Percentiles rank a stretch among this genome's conserved stretches.
Conservation (phyloP, 2,329 filamentous ascomycete species). For the Stagonosporopsis cucurbitacearum region DNA sequence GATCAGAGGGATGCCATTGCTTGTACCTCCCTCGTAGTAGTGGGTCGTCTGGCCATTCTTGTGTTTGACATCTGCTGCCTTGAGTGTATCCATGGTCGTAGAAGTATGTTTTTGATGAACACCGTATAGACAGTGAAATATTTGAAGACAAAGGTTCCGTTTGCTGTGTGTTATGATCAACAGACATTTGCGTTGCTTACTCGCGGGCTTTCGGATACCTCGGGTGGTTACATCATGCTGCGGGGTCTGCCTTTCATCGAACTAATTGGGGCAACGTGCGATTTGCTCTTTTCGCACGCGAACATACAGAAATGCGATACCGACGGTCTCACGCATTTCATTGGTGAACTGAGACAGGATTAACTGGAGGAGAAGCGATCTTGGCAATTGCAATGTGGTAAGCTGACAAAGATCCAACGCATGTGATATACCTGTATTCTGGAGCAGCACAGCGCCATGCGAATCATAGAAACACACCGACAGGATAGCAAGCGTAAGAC, state of each 20-base stretch:
- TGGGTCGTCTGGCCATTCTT: constrained; percentile 30
- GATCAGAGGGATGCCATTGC: constrained; percentile 30
- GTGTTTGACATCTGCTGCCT: constrained; percentile 26
- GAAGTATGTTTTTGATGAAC: neutral
- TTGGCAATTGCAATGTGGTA: neutral
- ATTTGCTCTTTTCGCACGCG: neutral
- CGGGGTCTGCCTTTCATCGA: neutral
- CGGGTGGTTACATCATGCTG: constrained; percentile 15
- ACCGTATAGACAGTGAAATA: no score
- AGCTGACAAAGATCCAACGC: neutral
- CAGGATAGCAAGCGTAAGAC: no score
- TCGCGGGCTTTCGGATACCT: neutral
- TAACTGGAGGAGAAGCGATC: neutral
- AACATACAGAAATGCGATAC: no score
- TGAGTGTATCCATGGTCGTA: constrained; percentile 22
- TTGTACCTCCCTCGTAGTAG: constrained; percentile 34
- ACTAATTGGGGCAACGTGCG: neutral
- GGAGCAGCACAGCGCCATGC: no score
- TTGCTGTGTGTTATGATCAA: no score
- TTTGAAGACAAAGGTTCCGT: no score
- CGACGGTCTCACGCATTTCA: no score
- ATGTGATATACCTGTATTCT: neutral
- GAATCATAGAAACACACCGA: no score
- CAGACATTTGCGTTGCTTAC: neutral
- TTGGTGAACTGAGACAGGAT: neutral